These are phyloP conservation scores for Fraxinus xanthoxyloides DNA, from an alignment of 305 asterid genomes.

Conservation along the genomic window DNA sequence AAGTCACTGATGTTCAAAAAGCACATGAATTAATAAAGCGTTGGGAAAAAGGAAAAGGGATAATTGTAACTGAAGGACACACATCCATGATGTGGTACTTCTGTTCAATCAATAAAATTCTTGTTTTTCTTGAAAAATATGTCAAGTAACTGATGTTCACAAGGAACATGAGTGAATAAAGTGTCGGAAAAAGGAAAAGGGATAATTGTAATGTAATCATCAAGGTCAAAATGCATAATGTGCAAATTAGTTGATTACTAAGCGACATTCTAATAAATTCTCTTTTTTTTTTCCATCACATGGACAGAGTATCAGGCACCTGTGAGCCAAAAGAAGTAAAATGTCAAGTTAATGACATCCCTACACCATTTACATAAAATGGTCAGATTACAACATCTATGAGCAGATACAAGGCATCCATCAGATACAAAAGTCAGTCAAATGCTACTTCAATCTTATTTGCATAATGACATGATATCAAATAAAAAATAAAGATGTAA, in stretches of 20 bases:
- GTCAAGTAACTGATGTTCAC: neutral
- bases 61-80: neutral
- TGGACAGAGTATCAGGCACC: neutral
- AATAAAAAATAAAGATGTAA: neutral
- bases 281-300: neutral
- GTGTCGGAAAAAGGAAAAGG: neutral
- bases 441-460: slow-evolving; percentile 9
- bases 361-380: neutral
- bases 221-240: neutral
- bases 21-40: neutral
- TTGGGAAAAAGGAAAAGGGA: neutral
- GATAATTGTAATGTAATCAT: neutral
- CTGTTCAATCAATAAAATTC: neutral
- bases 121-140: neutral
- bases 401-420: slow-evolving; percentile 10
- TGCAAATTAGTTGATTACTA: neutral
- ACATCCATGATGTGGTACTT: neutral
- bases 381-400: slow-evolving; percentile 2
- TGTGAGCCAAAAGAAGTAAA: neutral
- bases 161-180: neutral
- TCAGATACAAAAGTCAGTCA: slow-evolving; percentile 2
- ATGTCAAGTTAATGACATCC: neutral
- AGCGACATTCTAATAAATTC: neutral
- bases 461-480: slow-evolving; percentile 14
- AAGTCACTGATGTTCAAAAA: neutral